A percentile compares a stretch with the other conserved stretches of the same genome.
Conservation (phyloP, 371 early-diverging fungal species). For the Caulochytrium protostelioides region DNA sequence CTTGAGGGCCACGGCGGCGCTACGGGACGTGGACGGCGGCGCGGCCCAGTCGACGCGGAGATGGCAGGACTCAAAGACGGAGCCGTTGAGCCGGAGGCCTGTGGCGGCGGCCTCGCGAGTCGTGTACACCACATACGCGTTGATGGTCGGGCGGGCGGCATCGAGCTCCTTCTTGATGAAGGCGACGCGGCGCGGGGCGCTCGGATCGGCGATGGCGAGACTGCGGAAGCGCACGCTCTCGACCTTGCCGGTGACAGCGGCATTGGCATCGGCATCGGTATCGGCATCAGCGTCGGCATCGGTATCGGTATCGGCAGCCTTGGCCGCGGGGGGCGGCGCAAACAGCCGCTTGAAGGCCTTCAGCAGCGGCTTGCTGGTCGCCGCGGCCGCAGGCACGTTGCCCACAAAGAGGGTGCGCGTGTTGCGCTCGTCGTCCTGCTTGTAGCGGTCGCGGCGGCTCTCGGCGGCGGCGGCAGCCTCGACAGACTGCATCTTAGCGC, state of each 20-base stretch:
- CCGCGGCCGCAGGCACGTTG: conserved; percentile 42
- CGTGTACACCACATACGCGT: conserved; percentile 69
- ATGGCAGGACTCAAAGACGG: conserved; percentile 62
- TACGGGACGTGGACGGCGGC: conserved; percentile 18
- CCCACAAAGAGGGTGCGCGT: conserved; percentile 59
- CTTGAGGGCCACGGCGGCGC: neutral
- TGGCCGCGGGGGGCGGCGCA: neutral
- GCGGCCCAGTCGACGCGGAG: conserved; percentile 60
- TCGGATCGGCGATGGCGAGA: conserved; percentile 22
- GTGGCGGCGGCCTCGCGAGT: conserved; percentile 31
- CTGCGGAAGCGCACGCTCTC: conserved; percentile 78
- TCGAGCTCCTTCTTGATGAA: conserved; percentile 53
- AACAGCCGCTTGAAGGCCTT: neutral
- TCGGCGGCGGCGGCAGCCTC: neutral
- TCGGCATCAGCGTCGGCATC: too few species aligned
- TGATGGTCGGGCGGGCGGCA: conserved; percentile 52
- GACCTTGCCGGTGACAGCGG: conserved; percentile 41
- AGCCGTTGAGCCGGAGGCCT: conserved; percentile 57
- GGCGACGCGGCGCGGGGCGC: conserved; percentile 45
- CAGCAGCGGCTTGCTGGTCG: conserved; percentile 25
- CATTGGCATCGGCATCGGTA: conserved; percentile 8
- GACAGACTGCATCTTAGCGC: too few species aligned
- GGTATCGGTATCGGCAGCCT: too few species aligned
- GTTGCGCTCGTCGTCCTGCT: conserved; percentile 19
- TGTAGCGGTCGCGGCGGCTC: conserved; percentile 5